phyloP scores from a whole-genome alignment of 768 basidiomycete genomes.

The Saitozyma podzolica region DNA sequence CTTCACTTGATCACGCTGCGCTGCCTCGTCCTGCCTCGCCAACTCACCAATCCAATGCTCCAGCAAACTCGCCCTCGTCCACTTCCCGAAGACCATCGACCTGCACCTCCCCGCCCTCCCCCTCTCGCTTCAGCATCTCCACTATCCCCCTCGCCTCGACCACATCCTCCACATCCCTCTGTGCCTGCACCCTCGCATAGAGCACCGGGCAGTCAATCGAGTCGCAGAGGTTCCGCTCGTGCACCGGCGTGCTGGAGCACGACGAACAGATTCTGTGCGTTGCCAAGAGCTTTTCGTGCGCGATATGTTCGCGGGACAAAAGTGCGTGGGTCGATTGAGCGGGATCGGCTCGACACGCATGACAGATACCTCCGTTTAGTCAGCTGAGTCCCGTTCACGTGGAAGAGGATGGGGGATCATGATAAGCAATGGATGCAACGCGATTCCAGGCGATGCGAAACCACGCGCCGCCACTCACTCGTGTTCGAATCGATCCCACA shows the following conservation, averaged over 20 bases:
- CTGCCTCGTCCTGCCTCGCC: no score
- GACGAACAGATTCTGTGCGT: conserved; percentile 70
- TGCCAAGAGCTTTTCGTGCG: conserved; percentile 61
- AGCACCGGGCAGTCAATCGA: conserved; percentile 85
- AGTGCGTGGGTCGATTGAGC: conserved; percentile 64
- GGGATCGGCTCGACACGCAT: conserved; percentile 60
- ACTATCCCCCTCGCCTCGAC: conserved; percentile 27
- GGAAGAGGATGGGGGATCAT: conserved; percentile 10
- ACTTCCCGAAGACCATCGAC: neutral
- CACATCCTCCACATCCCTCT: conserved; percentile 49
- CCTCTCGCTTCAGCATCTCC: conserved; percentile 8
- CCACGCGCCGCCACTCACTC: conserved; percentile 53
- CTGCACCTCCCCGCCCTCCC: neutral
- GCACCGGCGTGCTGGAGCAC: conserved; percentile 63
- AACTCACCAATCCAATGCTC: conserved; percentile 14
- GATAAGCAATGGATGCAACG: no score
- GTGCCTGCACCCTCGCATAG: conserved; percentile 65
- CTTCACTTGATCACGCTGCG: no score
- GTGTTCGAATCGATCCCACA: conserved; percentile 64
- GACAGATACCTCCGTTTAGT: conserved; percentile 59
- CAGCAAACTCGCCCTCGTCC: conserved; percentile 6
- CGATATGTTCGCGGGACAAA: conserved; percentile 59
- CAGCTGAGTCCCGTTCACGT: conserved; percentile 3
- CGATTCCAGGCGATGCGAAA: neutral
- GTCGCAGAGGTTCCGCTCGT: conserved; percentile 70